phyloP scores from a whole-genome alignment of 106 monocot genomes.

The Apostasia shenzhenica region DNA sequence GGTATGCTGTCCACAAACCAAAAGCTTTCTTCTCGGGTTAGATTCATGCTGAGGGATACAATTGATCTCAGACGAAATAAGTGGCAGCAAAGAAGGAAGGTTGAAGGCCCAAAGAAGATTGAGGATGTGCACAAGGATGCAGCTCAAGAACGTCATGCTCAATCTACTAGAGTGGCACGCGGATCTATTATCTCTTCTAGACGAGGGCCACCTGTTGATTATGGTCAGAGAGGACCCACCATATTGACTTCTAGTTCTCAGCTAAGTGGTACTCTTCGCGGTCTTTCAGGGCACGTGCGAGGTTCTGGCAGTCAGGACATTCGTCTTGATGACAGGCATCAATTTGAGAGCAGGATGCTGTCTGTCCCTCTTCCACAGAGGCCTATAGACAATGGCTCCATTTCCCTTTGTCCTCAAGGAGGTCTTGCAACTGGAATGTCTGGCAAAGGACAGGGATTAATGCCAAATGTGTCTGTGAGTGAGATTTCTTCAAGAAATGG shows the following conservation, averaged over 20 bases:
- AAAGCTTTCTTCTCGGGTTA: constrained; percentile 63
- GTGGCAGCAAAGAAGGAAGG: constrained; percentile 86
- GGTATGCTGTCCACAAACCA: constrained; percentile 48
- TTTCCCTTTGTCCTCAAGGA: constrained; percentile 91
- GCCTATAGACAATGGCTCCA: constrained; percentile 37
- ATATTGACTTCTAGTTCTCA: constrained; percentile 48
- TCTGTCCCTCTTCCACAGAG: constrained; percentile 67
- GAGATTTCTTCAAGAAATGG: constrained; percentile 6
- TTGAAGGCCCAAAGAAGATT: constrained; percentile 96
- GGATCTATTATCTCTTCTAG: constrained; percentile 51
- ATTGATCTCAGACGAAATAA: constrained; percentile 87
- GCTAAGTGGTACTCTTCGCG: constrained; percentile 21
- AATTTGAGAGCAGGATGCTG: constrained; percentile 43
- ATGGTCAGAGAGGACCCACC: constrained; percentile 41
- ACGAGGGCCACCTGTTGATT: constrained; percentile 47
- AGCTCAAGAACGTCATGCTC: constrained; percentile 82
- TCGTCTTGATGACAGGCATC: constrained; percentile 52
- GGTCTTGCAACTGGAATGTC: constrained; percentile 94
- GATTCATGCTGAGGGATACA: constrained; percentile 83
- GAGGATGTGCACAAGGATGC: constrained; percentile 97
- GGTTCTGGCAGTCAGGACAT: constrained; percentile 49
- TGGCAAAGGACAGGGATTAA: constrained; percentile 50
- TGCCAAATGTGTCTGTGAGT: constrained; percentile 29
- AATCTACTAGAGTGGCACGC: constrained; percentile 55
- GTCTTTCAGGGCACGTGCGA: constrained; percentile 34